Evolutionary conservation across 441 rosid genomes (phyloP).

Genomic region (Caryocar brasiliense): DNA sequence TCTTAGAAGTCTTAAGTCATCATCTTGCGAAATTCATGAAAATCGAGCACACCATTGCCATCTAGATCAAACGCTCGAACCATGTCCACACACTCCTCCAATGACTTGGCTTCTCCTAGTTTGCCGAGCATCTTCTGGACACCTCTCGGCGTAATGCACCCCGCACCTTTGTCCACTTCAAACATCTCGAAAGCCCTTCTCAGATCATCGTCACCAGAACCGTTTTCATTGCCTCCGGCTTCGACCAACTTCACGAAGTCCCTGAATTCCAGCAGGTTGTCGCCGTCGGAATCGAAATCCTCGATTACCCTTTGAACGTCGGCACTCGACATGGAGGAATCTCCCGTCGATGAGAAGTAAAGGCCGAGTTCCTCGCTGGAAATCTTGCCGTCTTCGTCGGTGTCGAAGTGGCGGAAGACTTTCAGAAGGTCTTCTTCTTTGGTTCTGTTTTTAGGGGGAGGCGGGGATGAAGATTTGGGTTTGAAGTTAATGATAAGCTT

Average conservation of each 20-base stretch:
- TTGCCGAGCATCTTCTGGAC: slow-evolving; percentile 58
- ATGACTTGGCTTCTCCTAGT: slow-evolving; percentile 52
- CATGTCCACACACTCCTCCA: slow-evolving; percentile 66
- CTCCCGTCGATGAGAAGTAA: slow-evolving; percentile 20
- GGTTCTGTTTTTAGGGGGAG: background rate
- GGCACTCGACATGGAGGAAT: slow-evolving; percentile 16
- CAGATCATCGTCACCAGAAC: slow-evolving; percentile 33
- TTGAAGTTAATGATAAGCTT: too few species aligned
- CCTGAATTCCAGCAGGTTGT: slow-evolving; percentile 14
- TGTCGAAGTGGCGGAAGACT: slow-evolving; percentile 26
- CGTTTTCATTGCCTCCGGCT: background rate
- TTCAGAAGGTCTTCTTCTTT: slow-evolving; percentile 16
- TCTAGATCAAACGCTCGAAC: slow-evolving; percentile 57
- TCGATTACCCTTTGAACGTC: slow-evolving; percentile 18
- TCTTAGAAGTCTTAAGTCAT: too few species aligned
- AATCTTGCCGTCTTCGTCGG: slow-evolving; percentile 21
- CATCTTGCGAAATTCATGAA: slow-evolving; percentile 70
- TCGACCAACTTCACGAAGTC: slow-evolving; percentile 18
- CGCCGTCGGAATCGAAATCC: slow-evolving; percentile 19
- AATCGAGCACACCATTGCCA: slow-evolving; percentile 82
- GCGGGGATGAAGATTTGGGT: slow-evolving; percentile 8
- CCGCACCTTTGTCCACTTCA: slow-evolving; percentile 65
- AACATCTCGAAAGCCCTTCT: slow-evolving; percentile 77
- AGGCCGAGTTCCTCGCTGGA: slow-evolving; percentile 19
- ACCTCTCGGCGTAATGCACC: slow-evolving; percentile 63